Evolutionary conservation across 805 yeast species (phyloP).

Genomic region (Barnettozyma sp.): DNA sequence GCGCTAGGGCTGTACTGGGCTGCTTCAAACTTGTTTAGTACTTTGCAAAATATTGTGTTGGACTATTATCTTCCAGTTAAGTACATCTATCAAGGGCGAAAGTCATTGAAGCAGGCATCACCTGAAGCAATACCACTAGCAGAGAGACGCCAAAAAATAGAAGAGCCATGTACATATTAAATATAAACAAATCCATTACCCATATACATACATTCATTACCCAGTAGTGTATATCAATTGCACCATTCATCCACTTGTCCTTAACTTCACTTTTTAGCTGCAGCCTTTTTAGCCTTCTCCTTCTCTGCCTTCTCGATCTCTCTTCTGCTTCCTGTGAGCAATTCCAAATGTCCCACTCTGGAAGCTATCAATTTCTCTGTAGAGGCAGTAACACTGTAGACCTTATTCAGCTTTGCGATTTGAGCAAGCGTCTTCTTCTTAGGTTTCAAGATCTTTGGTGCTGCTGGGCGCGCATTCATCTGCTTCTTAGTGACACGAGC

Average conservation of each 20-base stretch:
- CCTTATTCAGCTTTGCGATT: constrained; percentile 49
- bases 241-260: not conserved
- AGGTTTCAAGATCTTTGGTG: constrained; percentile 67
- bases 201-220: not conserved
- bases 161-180: too few relatives aligned
- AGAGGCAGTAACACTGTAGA: constrained; percentile 39
- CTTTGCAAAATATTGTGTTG: constrained; percentile 65
- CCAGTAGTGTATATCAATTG: not conserved
- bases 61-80: constrained; percentile 36
- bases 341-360: constrained; percentile 89
- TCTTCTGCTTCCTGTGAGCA: constrained; percentile 86
- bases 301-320: constrained; percentile 60
- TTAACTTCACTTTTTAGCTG: constrained; percentile 15
- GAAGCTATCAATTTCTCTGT: constrained; percentile 86
- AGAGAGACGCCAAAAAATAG: too few relatives aligned
- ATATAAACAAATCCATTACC: too few relatives aligned
- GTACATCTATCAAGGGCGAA: constrained; percentile 12
- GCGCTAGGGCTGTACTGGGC: constrained; percentile 87
- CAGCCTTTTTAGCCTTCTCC: constrained; percentile 29
- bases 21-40: constrained; percentile 72
- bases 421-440: constrained; percentile 49
- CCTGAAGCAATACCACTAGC: constrained; percentile 10
- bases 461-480: constrained; percentile 57
- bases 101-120: constrained; percentile 6
- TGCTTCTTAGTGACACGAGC: constrained; percentile 52